phyloP scores from a whole-genome alignment of 2,329 filamentous ascomycete species.

The Arthrobotrys conoides region DNA sequence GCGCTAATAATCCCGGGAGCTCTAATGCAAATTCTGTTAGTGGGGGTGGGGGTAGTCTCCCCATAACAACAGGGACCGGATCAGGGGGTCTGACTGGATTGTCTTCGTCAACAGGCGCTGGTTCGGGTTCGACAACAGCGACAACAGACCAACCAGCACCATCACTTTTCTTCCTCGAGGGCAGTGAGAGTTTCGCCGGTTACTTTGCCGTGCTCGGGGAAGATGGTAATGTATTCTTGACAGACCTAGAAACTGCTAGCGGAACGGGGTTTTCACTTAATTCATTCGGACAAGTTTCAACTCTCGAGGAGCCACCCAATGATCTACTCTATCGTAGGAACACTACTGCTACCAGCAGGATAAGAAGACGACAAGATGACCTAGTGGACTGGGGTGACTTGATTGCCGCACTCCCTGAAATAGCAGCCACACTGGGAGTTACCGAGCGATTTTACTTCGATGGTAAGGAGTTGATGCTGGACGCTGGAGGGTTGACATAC shows the following conservation, averaged over 20 bases:
- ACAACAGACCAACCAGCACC: background rate
- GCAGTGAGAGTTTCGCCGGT: background rate
- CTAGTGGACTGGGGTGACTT: background rate
- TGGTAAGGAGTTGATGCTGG: background rate
- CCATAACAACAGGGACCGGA: background rate
- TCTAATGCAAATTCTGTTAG: background rate
- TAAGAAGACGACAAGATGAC: slow-evolving; percentile 4
- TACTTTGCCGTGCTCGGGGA: slow-evolving; percentile 12
- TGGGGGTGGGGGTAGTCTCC: background rate
- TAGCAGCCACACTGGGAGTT: background rate
- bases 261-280: slow-evolving; percentile 7
- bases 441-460: slow-evolving; percentile 13
- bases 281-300: background rate
- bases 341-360: background rate
- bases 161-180: background rate
- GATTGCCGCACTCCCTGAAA: background rate
- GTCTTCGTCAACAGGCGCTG: slow-evolving; percentile 1
- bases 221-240: slow-evolving; percentile 2
- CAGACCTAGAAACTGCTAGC: background rate
- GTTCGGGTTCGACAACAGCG: background rate
- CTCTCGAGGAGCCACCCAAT: background rate
- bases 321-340: slow-evolving; percentile 4
- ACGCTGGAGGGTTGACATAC: background rate
- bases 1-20: background rate
- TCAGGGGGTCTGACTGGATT: background rate